Evolutionary conservation across 2,329 filamentous ascomycete species (phyloP), one percentile per base, ranked within the genome.

Genomic region (Shiraia bambusicola): DNA sequence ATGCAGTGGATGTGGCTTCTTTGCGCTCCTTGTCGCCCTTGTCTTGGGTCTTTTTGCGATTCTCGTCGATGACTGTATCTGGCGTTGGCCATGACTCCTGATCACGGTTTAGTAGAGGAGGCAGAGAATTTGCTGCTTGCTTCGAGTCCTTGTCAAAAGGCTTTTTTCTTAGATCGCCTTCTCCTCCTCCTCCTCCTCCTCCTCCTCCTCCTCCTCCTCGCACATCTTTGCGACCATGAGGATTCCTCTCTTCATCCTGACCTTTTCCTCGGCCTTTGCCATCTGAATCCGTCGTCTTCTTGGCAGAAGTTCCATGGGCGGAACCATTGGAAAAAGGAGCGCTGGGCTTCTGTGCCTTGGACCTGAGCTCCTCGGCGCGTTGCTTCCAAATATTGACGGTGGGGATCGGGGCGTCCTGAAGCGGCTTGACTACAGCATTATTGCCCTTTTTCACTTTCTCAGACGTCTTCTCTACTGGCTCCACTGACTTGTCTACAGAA

Each of bases 21-120:
- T 74, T 80, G n/a, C 79, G 82, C 48, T 83, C 78, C 30, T 69
- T 72, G 51, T 87, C 77, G 10, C 77, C 76, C 67, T 88, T 88
- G 40, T 84, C 78, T 38, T 81, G 76, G 2, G 76, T 71, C 67
- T 88, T 90, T 60, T 84, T 84, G 70, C 87, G 88, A 48, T 87
- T 81, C 55, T 93, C 89, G 35, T 84, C 83, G 37, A 85, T 81
- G 2, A 84, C 86, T 35, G 78, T 84, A 56, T 95, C 88, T 0
- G 90, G 90, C 2, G 92, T 97, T 12, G 93, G 93, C 93, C 93
- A 98, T 14, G 83, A 83, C 38, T 82, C 75, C 35, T 88, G 78
- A 67, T 97, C 91, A 44, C 80, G 83, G 33, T 88, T 85, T 2
- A 87, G 78, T 17, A 87, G 87, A 25, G 80, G 74, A 29, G 72